Evolutionary conservation across 2,329 filamentous ascomycete species (phyloP).

Genomic region (Cladosporium austrohemisphaericum): DNA sequence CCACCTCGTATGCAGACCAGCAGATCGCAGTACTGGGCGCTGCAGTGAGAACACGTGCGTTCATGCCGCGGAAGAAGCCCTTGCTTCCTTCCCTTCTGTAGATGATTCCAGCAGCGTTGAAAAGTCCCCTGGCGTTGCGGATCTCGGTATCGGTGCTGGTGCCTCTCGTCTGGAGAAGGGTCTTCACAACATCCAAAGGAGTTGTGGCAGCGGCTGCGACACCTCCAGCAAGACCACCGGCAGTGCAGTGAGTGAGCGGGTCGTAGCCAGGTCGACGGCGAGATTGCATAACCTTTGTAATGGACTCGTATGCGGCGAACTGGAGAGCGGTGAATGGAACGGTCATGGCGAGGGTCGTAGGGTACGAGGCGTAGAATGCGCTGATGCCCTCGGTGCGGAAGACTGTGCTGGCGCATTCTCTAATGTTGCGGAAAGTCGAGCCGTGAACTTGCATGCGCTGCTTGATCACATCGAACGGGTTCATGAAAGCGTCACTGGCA

Average conservation of each 20-base stretch:
- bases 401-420: conserved; percentile 82
- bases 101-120: conserved; percentile 74
- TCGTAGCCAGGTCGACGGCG: conserved; percentile 61
- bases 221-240: conserved; percentile 87
- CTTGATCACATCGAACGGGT: conserved; percentile 99
- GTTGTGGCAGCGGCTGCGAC: conserved; percentile 92
- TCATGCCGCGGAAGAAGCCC: conserved; percentile 91
- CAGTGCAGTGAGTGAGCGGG: conserved; percentile 87
- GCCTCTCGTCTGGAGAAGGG: conserved; percentile 88
- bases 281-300: conserved; percentile 87
- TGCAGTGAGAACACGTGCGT: conserved; percentile 86
- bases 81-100: conserved; percentile 76
- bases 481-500: conserved; percentile 97
- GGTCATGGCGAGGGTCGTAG: conserved; percentile 96
- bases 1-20: conserved; percentile 76
- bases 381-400: conserved; percentile 82
- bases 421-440: conserved; percentile 83
- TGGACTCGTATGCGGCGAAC: conserved; percentile 95
- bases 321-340: conserved; percentile 96
- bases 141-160: conserved; percentile 76
- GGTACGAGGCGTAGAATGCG: conserved; percentile 98
- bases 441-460: conserved; percentile 98
- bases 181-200: conserved; percentile 97
- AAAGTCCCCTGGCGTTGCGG: conserved; percentile 76
- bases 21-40: conserved; percentile 99